phyloP scores from a whole-genome alignment of 2,329 filamentous ascomycete genomes.

The Calonectria ilicicola region DNA sequence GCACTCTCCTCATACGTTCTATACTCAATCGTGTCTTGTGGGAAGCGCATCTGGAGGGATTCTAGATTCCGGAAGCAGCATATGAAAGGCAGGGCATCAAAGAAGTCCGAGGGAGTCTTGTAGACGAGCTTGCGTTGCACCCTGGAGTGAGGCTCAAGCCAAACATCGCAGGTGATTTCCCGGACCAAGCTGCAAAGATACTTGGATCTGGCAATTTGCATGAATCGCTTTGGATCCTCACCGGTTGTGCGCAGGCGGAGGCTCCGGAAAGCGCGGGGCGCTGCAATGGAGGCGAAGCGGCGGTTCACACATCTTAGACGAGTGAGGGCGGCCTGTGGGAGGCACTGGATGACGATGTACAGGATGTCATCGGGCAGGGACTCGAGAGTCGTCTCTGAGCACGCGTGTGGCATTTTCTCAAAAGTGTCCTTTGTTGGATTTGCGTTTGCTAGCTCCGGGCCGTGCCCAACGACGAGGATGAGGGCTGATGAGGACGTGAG shows the following conservation, averaged over 20 bases:
- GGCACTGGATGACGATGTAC: not conserved
- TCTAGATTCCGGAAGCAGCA: not conserved
- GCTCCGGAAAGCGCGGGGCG: not conserved
- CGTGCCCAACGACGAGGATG: not conserved
- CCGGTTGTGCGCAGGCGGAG: not conserved
- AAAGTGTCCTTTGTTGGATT: not conserved
- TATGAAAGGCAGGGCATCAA: not conserved
- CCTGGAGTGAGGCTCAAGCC: not conserved
- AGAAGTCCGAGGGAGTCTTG: not conserved
- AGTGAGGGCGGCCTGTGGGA: not conserved
- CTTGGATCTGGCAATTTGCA: not conserved
- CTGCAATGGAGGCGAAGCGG: not conserved
- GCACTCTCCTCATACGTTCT: not conserved
- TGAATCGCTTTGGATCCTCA: not conserved
- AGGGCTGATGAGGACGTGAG: constrained; percentile 2
- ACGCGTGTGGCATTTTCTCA: not conserved
- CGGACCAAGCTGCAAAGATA: not conserved
- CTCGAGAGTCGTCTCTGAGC: not conserved
- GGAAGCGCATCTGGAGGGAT: not conserved
- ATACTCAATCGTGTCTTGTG: not conserved
- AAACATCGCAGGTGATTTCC: not conserved
- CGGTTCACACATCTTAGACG: not conserved
- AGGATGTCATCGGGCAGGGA: not conserved
- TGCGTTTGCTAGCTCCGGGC: not conserved
- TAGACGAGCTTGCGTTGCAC: not conserved